Conservation (phyloP, 2,329 filamentous ascomycete species). For the Penicillium sclerotigenum region DNA sequence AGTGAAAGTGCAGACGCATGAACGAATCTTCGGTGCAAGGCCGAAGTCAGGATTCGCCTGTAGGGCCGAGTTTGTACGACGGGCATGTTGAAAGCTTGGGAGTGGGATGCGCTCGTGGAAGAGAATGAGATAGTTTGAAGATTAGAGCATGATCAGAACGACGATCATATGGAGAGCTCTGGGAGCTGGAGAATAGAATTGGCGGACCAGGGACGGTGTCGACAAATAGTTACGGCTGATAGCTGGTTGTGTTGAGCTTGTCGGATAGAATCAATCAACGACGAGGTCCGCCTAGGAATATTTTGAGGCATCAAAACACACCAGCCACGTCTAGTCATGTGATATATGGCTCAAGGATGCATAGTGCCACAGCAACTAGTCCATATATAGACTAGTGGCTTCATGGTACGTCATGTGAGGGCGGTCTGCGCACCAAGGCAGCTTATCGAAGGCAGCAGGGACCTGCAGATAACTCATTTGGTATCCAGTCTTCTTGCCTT, state of each 20-base stretch:
- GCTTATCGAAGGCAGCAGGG: conserved; percentile 23
- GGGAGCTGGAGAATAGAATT: conserved; percentile 7
- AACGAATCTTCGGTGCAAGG: conserved; percentile 81
- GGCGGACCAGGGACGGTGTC: conserved; percentile 1
- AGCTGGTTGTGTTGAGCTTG: conserved; percentile 6
- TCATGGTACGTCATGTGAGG: conserved; percentile 30
- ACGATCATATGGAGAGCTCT: conserved; percentile 12
- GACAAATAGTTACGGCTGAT: conserved; percentile 6
- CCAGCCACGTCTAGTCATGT: conserved; percentile 29
- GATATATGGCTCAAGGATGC: conserved; percentile 11
- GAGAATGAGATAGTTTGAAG: conserved; percentile 14
- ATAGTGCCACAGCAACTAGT: conserved; percentile 11
- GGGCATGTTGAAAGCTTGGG: conserved; percentile 36
- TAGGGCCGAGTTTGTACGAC: conserved; percentile 53
- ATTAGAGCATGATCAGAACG: conserved; percentile 25
- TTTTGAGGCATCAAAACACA: conserved; percentile 39
- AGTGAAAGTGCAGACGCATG: conserved; percentile 70
- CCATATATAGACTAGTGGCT: conserved; percentile 12
- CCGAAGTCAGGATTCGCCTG: conserved; percentile 86
- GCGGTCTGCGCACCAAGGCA: conserved; percentile 23
- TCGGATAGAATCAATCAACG: conserved; percentile 13
- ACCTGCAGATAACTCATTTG: conserved; percentile 16
- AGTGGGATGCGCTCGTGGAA: conserved; percentile 26
- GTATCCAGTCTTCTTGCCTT: conserved; percentile 5
- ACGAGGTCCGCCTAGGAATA: conserved; percentile 19